A percentile compares a stretch with the other conserved stretches of the same genome.
Conservation (phyloP, 2,329 filamentous ascomycete genomes). For the Plectosphaerella sp. region DNA sequence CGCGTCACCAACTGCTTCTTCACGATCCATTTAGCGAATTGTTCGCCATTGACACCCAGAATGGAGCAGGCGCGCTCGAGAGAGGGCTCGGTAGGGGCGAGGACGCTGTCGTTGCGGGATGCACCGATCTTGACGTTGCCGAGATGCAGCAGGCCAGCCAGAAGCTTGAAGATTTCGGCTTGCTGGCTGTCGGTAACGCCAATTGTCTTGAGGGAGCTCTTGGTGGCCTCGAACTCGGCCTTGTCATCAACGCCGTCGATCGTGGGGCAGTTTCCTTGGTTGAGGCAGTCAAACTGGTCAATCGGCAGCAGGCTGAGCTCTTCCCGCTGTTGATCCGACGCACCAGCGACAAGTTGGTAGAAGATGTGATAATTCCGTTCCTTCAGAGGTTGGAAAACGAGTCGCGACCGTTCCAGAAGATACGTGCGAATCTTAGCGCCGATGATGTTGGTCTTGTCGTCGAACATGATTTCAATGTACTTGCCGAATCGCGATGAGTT, state of each 20-base stretch:
- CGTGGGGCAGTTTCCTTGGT: slow-evolving; percentile 84
- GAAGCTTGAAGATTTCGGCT: slow-evolving; percentile 78
- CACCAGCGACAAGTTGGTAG: slow-evolving; percentile 92
- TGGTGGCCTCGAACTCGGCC: slow-evolving; percentile 86
- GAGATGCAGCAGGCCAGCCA: slow-evolving; percentile 87
- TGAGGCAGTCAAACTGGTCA: slow-evolving; percentile 93
- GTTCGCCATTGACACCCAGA: slow-evolving; percentile 77
- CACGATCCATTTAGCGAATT: slow-evolving; percentile 96
- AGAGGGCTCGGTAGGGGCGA: slow-evolving; percentile 76
- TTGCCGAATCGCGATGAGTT: slow-evolving; percentile 99
- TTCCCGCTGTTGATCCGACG: slow-evolving; percentile 76
- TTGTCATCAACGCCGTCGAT: slow-evolving; percentile 97
- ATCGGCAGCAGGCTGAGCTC: slow-evolving; percentile 75
- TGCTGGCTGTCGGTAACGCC: slow-evolving; percentile 75
- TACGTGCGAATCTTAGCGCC: slow-evolving; percentile 97
- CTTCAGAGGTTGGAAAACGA: slow-evolving; percentile 96
- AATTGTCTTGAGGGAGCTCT: slow-evolving; percentile 81
- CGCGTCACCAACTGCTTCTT: slow-evolving; percentile 98
- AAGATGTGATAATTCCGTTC: slow-evolving; percentile 99
- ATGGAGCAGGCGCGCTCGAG: slow-evolving; percentile 77
- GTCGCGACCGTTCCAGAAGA: slow-evolving; percentile 85
- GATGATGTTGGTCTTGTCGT: slow-evolving; percentile 91
- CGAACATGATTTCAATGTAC: slow-evolving; percentile 99
- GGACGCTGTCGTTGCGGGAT: slow-evolving; percentile 79
- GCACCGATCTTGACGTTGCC: slow-evolving; percentile 96